Conservation (phyloP, 306 rosid species). For the barrel medic (Medicago truncatula) region MtrunA17r5.0-ANR NC_053049.1:8347001-8347500, state of each 20-base stretch:
- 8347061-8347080: background rate
- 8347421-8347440: slow-evolving; percentile 7
- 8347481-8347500: slow-evolving; percentile 36
- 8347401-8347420: background rate
- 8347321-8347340: slow-evolving; percentile 3
- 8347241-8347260: background rate
- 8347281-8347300: background rate
- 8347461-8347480: slow-evolving; percentile 33
- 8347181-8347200: background rate
- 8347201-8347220: too few relatives aligned
- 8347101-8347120: too few relatives aligned
- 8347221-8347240: too few relatives aligned
- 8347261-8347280: background rate
- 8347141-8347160: too few relatives aligned
- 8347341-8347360: slow-evolving; percentile 16
- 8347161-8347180: too few relatives aligned
- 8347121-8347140: background rate
- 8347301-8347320: slow-evolving; percentile 17
- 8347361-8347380: slow-evolving; percentile 9
- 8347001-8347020: background rate
- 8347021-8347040: background rate
- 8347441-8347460: background rate
- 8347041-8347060: background rate
- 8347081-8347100: background rate
- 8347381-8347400: background rate